These are phyloP conservation scores for Cryphonectria carpinicola DNA, from an alignment of 2,329 filamentous ascomycete genomes.

Conservation along the genomic window DNA sequence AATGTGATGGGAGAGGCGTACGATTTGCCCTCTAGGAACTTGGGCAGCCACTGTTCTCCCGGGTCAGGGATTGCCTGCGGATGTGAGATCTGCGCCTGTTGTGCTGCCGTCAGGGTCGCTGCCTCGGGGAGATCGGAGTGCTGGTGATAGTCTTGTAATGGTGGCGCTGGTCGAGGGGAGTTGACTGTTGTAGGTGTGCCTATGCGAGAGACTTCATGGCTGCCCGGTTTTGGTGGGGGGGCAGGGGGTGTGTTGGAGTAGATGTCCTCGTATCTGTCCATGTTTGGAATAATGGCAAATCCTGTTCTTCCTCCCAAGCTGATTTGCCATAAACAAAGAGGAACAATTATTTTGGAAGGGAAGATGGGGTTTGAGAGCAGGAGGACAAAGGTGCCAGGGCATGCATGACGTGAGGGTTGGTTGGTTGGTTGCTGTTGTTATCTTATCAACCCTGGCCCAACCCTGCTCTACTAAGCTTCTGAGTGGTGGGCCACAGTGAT, in stretches of 20 bases:
- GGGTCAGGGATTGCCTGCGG: constrained; percentile 55
- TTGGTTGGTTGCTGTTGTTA: not conserved
- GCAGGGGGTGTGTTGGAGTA: constrained; percentile 64
- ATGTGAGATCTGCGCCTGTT: constrained; percentile 34
- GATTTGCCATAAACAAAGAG: not conserved
- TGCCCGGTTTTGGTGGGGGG: constrained; percentile 73
- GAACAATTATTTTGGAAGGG: not conserved
- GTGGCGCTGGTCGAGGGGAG: constrained; percentile 48
- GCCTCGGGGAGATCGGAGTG: constrained; percentile 34
- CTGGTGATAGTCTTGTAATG: constrained; percentile 39
- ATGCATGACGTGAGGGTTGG: constrained; percentile 12
- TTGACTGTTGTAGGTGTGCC: constrained; percentile 62
- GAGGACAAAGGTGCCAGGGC: not conserved
- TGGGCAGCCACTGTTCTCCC: constrained; percentile 78
- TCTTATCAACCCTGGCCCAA: constrained; percentile 11
- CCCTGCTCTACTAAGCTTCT: constrained; percentile 2
- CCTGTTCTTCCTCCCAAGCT: not conserved
- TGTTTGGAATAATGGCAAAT: not conserved
- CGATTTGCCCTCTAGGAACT: constrained; percentile 79
- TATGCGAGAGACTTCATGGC: constrained; percentile 69
- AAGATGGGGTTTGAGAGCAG: not conserved
- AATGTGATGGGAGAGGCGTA: constrained; percentile 46
- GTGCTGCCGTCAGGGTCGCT: constrained; percentile 32
- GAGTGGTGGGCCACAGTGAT: not conserved
- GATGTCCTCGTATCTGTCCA: constrained; percentile 36